These are phyloP conservation scores for Amniculicola lignicola DNA, from an alignment of 495 filamentous ascomycete species.

Conservation along the genomic window DNA sequence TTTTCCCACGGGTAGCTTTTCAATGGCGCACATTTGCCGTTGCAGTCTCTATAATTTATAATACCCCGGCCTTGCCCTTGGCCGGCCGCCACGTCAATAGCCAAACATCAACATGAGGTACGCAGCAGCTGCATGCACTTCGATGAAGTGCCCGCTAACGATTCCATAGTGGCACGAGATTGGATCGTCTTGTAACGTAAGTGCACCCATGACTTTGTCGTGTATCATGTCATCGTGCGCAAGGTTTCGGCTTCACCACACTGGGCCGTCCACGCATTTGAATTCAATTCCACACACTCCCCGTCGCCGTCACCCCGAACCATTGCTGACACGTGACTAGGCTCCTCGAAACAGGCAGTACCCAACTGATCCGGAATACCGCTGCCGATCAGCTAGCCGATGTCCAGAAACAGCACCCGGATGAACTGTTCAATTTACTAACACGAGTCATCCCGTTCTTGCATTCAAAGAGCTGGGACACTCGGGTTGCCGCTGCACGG, in stretches of 20 bases:
- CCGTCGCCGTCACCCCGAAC: not conserved
- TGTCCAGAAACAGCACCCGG: constrained; percentile 94
- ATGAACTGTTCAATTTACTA: constrained; percentile 95
- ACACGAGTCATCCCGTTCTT: constrained; percentile 92
- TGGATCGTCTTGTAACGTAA: constrained; percentile 32
- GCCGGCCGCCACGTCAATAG: not conserved
- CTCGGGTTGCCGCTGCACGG: constrained; percentile 82
- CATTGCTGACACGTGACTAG: constrained; percentile 46
- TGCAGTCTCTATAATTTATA: constrained; percentile 3
- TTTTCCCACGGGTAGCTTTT: not conserved
- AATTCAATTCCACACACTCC: not conserved
- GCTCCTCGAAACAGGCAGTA: constrained; percentile 93
- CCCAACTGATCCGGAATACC: constrained; percentile 88
- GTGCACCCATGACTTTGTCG: constrained; percentile 1
- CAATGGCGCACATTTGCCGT: not conserved
- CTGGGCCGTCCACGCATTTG: not conserved
- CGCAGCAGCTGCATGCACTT: not conserved
- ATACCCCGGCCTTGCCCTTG: not conserved
- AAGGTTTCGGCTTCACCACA: not conserved
- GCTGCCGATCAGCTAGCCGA: constrained; percentile 94
- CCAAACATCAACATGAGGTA: constrained; percentile 24
- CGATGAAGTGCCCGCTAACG: constrained; percentile 23
- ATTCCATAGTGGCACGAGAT: constrained; percentile 25
- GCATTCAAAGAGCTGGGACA: constrained; percentile 92
- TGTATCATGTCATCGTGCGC: not conserved